These are phyloP conservation scores for Anacardium occidentale DNA, from an alignment of 345 rosid genomes.

Conservation along the genomic window DNA sequence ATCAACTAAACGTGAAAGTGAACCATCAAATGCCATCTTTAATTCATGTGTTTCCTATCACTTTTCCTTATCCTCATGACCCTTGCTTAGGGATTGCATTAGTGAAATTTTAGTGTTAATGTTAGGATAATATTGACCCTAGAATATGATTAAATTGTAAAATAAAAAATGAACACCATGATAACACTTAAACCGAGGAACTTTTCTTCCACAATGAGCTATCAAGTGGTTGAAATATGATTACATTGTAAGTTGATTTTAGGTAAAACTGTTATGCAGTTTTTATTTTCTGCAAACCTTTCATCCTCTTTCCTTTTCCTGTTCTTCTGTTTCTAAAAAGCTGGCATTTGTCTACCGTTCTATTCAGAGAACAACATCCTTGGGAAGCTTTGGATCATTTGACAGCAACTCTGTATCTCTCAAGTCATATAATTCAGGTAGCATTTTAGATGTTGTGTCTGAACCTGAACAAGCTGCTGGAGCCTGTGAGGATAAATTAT, in stretches of 20 bases:
- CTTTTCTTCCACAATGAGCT: background rate
- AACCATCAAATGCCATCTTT: background rate
- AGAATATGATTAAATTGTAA: background rate
- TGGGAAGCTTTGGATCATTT: conserved; percentile 66
- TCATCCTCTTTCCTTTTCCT: conserved; percentile 19
- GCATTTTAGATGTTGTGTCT: conserved; percentile 44
- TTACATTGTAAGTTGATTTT: background rate
- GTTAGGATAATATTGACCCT: background rate
- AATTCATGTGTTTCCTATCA: background rate
- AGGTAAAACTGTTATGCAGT: background rate
- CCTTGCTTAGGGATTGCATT: background rate
- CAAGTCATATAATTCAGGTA: conserved; percentile 57
- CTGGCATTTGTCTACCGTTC: conserved; percentile 29
- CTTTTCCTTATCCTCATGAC: background rate
- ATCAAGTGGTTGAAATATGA: background rate
- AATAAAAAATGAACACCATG: background rate
- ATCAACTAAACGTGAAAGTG: background rate
- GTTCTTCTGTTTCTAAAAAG: conserved; percentile 24
- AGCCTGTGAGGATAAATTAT: conserved; percentile 33
- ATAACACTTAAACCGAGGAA: background rate
- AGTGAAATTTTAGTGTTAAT: background rate
- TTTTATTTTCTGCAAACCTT: background rate
- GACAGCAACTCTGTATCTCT: conserved; percentile 57
- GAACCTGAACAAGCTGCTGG: conserved; percentile 46
- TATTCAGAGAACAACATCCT: conserved; percentile 69